These are phyloP conservation scores for Russula griseocarnosa DNA, from an alignment of 768 basidiomycete genomes.

Conservation along the genomic window DNA sequence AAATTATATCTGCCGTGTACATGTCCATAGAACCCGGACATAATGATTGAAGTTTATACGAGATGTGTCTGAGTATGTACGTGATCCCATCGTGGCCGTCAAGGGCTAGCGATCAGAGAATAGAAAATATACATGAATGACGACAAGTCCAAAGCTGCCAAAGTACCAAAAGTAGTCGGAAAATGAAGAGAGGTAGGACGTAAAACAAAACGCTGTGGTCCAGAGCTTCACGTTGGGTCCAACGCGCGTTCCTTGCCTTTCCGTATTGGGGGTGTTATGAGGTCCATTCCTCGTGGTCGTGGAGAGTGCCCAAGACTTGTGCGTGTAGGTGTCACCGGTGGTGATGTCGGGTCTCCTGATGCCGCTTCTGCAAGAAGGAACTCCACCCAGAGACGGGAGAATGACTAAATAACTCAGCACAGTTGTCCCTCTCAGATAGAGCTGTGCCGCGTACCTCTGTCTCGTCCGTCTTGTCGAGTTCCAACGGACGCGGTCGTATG, in stretches of 20 bases:
- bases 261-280: constrained; percentile 40
- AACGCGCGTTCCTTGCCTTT: constrained; percentile 48
- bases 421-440: neutral
- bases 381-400: constrained; percentile 97
- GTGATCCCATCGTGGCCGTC: constrained; percentile 1
- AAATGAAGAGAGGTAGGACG: neutral
- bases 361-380: constrained; percentile 92
- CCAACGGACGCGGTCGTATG: constrained; percentile 41
- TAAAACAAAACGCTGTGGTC: neutral
- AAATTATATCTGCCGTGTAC: neutral
- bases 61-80: neutral
- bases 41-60: neutral
- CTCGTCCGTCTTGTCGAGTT: constrained; percentile 76
- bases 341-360: constrained; percentile 36
- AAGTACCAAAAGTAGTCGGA: constrained; percentile 5
- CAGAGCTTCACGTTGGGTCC: constrained; percentile 18
- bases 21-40: neutral
- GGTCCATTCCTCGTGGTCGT: constrained; percentile 40
- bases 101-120: neutral
- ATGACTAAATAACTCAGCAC: constrained; percentile 55
- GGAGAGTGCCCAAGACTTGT: constrained; percentile 23
- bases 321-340: constrained; percentile 25
- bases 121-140: constrained; percentile 14
- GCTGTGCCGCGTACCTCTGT: constrained; percentile 56
- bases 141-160: constrained; percentile 13